Evolutionary conservation across 257 asterid species (phyloP), one percentile per base, ranked within the genome.

Genomic region (Apocynum venetum): DNA sequence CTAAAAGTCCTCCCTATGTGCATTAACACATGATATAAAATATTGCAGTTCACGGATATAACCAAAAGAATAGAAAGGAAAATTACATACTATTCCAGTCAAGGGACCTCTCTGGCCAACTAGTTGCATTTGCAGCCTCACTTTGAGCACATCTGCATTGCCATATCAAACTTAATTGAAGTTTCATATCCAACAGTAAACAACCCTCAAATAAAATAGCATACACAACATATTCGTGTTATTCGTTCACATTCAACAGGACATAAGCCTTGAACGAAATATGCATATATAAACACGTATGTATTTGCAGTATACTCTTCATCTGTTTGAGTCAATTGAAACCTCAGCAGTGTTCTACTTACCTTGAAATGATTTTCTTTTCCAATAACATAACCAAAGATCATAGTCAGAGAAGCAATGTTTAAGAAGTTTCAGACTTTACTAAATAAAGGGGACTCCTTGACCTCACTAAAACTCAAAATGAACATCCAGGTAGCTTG

Each of bases 71-170:
- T 40, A 8, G 53, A 49, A 48, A 72, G 64, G 76, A 72, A 46
- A 72, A 79, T 78, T 71, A 76, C 89, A 69, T 88, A 95, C 99
- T 94, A 95, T 89, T 88, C 99, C 96, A 78, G 79, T 83, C 86
- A 95, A 88, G 15, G 97, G 96, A 81, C 98, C 99, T 86, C 91
- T 88, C 74, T 90, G 97, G 76, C 98, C 97, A 14, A 95, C 96
- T 74, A 90, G 97, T 84, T 95, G 99, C 99, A 95, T 95, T 87
- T 95, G 99, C 90, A 95, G 89, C 86, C 99, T 87, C 77, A 95
- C 97, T 89, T 95, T 93, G 85, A 95, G 88, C 80, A 95, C 99
- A 89, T 95, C 97, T 95, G 93, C 81, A 88, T 77, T 19, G 47
- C 72, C 79, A 83, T 81, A 60, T 72, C 52, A 73, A 83, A 69